A percentile compares a stretch with the other conserved stretches of the same genome.
Conservation (phyloP, 73 alveolate species). For the Diophrys appendiculata region DNA sequence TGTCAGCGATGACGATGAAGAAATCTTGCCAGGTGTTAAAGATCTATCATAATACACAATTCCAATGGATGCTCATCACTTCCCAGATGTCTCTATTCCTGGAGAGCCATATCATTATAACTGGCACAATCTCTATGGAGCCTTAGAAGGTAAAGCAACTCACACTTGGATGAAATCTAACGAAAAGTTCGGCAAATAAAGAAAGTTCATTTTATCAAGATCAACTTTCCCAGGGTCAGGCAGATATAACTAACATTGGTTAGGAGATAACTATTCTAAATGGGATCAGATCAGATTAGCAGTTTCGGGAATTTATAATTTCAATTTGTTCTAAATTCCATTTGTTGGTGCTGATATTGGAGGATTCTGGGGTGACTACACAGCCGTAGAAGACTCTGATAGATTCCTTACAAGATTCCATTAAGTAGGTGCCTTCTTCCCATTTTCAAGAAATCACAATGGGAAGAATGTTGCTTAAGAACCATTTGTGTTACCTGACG, state of each 20-base stretch:
- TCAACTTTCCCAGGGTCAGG: constrained; percentile 95
- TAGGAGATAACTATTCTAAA: constrained; percentile 92
- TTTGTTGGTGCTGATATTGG: constrained; percentile 96
- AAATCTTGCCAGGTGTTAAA: constrained; percentile 81
- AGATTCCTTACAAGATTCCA: constrained; percentile 71
- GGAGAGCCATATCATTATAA: constrained; percentile 70
- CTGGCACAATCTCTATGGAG: constrained; percentile 80
- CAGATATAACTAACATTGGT: constrained; percentile 92
- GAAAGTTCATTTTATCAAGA: constrained; percentile 92
- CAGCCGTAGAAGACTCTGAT: constrained; percentile 7
- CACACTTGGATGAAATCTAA: constrained; percentile 52
- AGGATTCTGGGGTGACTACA: constrained; percentile 90
- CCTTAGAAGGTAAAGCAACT: constrained; percentile 80
- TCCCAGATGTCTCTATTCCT: constrained; percentile 42
- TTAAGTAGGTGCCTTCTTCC: constrained; percentile 81
- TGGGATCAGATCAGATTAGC: constrained; percentile 70
- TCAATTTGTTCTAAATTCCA: constrained; percentile 92
- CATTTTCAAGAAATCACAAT: constrained; percentile 93
- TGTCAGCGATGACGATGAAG: neutral
- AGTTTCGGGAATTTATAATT: constrained; percentile 62
- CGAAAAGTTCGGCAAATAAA: constrained; percentile 7
- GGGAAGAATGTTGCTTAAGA: neutral
- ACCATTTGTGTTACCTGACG: neutral
- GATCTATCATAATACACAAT: constrained; percentile 62
- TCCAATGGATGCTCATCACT: constrained; percentile 62